Evolutionary conservation across 768 basidiomycete species (phyloP).

Genomic region (Lactarius pseudohatsudake): DNA sequence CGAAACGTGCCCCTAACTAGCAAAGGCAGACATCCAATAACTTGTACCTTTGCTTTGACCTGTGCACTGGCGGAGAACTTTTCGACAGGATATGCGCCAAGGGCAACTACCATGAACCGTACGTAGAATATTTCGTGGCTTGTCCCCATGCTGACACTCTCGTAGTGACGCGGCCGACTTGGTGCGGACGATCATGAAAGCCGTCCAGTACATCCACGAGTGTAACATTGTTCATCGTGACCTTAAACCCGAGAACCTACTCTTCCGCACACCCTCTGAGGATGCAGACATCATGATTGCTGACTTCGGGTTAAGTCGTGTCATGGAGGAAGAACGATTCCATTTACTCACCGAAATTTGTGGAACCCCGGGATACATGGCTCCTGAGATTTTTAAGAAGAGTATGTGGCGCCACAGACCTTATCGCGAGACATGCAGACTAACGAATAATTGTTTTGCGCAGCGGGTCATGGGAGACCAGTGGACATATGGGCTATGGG

Average conservation of each 20-base stretch:
- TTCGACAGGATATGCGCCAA: conserved; percentile 98
- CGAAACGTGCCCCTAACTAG: conserved; percentile 4
- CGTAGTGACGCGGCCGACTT: conserved; percentile 84
- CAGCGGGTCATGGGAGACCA: conserved; percentile 90
- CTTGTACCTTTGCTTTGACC: conserved; percentile 91
- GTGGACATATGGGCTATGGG: conserved; percentile 98
- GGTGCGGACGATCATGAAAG: conserved; percentile 79
- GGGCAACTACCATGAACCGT: conserved; percentile 96
- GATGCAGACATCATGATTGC: conserved; percentile 96
- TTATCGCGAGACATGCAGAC: conserved; percentile 1
- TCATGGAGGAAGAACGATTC: conserved; percentile 89
- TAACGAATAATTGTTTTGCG: conserved; percentile 12
- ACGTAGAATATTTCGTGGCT: conserved; percentile 36
- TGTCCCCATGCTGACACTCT: conserved; percentile 30
- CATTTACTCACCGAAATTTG: conserved; percentile 91
- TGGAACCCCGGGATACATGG: conserved; percentile 94
- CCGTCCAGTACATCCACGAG: conserved; percentile 90
- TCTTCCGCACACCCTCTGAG: conserved; percentile 87
- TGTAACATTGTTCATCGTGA: conserved; percentile 95
- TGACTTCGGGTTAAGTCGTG: conserved; percentile 90
- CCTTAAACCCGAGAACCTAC: conserved; percentile 95
- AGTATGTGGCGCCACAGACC: conserved; percentile 46
- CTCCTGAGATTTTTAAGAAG: conserved; percentile 94
- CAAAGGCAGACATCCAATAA: conserved; percentile 77
- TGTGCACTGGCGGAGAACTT: conserved; percentile 97